Percentiles rank a stretch among this genome's conserved stretches.
Conservation (phyloP, 495 filamentous ascomycete species). For the Thermothielavioides terrestris region DNA sequence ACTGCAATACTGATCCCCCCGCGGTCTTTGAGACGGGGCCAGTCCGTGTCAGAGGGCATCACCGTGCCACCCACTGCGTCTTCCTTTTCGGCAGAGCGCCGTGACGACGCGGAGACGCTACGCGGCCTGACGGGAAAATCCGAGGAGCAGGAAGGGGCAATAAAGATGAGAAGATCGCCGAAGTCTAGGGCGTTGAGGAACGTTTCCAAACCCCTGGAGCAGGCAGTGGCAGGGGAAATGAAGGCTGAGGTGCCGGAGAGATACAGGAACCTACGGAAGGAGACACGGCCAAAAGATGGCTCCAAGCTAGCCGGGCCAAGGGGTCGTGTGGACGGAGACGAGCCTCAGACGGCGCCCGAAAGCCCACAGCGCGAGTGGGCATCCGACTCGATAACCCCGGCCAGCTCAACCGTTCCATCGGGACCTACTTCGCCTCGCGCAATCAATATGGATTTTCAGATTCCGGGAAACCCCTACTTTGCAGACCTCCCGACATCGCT, state of each 20-base stretch:
- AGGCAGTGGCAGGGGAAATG: neutral
- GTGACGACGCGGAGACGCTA: neutral
- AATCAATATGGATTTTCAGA: neutral
- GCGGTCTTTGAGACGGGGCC: conserved; percentile 17
- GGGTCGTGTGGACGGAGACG: neutral
- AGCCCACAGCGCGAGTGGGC: neutral
- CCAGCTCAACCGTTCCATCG: conserved; percentile 1
- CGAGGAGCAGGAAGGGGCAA: neutral
- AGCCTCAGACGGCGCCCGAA: neutral
- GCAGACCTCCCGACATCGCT: conserved; percentile 1
- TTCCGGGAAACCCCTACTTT: conserved; percentile 7
- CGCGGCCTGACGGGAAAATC: neutral
- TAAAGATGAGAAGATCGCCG: neutral
- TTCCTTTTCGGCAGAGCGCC: neutral
- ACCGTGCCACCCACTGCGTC: neutral
- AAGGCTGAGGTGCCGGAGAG: neutral
- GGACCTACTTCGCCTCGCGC: neutral
- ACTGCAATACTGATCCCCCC: conserved; percentile 13
- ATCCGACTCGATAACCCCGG: neutral
- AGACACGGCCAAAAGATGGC: neutral
- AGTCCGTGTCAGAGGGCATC: neutral
- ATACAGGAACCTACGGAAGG: neutral
- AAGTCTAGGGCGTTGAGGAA: neutral
- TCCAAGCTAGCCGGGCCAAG: too few species aligned
- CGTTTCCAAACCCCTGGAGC: neutral